Base-by-base conservation (phyloP, 257 asterid species). In the Scutellaria baicalensis region DNA sequence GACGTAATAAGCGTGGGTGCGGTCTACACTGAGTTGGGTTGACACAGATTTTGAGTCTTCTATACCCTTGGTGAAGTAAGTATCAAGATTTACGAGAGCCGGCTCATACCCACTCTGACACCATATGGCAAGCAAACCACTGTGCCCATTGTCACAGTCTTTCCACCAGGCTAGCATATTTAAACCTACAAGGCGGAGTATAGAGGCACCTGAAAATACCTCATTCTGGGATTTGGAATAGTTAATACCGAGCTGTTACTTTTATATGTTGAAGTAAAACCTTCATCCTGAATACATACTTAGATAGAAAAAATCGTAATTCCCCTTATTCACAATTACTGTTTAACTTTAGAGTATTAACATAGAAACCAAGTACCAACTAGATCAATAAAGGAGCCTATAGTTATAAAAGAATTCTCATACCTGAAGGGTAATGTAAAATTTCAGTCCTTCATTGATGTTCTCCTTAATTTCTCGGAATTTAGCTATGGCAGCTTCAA, bases 401-500 rank as follows among this genome's bases (percentile, higher is more conserved):
- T n/a, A 21, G 36, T 6, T 36, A 74, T 33, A 42, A 20, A 39
- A 72, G 64, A 9, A 75, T 38, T 44, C 42, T 52, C 63, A 8
- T 86, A 91, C 99, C 95, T 94, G 99, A 70, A 94, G 98, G 70
- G 93, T 92, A 36, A 91, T 88, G 74, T 94, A 94, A 77, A 94
- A 94, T 83, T 91, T 91, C 83, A 94, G 66, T 75, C 99, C 99
- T 84, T 94, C 99, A 74, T 91, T 88, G 58, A 94, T 83, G 80
- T 94, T 94, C 75, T 91, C 95, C 87, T 94, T 89, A 73, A 91
- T 86, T 76, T 94, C 99, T 70, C 68, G 89, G 72, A 70, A 94
- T 72, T 91, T 94, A 13, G 91, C 95, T 72, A 89, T 75, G 70
- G 97, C 99, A 76, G 97, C 97, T 85, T 94, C 99, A 65, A 94